phyloP scores from a whole-genome alignment of 345 rosid genomes.

The Populus tremula region DNA sequence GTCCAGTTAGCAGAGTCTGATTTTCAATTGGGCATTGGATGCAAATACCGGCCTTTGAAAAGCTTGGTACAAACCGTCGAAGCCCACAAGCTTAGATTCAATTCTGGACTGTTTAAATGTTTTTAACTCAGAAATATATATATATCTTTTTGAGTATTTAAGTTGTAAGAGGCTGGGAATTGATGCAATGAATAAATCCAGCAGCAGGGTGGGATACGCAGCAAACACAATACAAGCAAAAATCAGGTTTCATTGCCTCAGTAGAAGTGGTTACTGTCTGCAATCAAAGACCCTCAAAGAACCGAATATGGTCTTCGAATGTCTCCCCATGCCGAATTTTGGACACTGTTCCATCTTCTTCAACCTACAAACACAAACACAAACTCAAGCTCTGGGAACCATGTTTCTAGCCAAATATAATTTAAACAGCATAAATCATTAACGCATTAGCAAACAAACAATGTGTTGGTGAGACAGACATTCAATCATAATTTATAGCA shows the following conservation, averaged over 20 bases:
- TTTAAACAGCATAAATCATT: background rate
- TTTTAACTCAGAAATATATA: too few relatives aligned
- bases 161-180: background rate
- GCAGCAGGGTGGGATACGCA: background rate
- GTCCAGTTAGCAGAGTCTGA: too few relatives aligned
- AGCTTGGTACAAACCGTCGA: too few relatives aligned
- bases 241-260: slow-evolving; percentile 1
- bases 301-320: slow-evolving; percentile 75
- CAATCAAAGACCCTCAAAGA: slow-evolving; percentile 66
- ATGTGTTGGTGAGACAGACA: background rate
- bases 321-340: slow-evolving; percentile 87
- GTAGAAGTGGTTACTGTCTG: background rate
- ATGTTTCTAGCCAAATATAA: background rate
- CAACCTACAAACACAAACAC: slow-evolving; percentile 44
- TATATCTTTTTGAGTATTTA: background rate
- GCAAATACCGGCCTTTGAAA: too few relatives aligned
- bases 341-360: slow-evolving; percentile 72
- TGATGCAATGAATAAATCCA: background rate
- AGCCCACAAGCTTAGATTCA: too few relatives aligned
- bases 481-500: background rate
- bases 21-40: too few relatives aligned
- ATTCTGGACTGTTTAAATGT: too few relatives aligned
- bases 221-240: background rate
- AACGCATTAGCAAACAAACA: background rate
- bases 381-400: background rate